Base-by-base conservation (phyloP, 495 filamentous ascomycete genomes). In the Hypoxylon fuscum region DNA sequence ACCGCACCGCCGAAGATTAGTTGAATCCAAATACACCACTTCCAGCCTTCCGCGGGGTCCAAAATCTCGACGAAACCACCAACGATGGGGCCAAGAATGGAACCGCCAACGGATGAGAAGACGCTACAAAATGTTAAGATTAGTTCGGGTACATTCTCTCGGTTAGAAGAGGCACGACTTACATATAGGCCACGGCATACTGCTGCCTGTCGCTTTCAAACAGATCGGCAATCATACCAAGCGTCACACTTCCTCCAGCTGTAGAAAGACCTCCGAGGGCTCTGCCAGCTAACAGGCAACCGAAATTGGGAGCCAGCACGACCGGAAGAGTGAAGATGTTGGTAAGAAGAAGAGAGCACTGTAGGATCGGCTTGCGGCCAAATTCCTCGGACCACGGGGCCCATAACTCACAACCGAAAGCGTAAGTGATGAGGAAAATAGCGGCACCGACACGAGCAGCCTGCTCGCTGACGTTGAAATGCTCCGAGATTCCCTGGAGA, bases 191-290 rank as follows among this genome's bases (percentile, higher is more conserved):
- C 5, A 91, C 86, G 3, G 88, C 89, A 66, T 86, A 86, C 64
- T 89, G 86, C 69, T 93, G 90, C 15, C 84, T 80, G 60, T 91
- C 85, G 1, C 89, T 70, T 61, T 92, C 87, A 77, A 84, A 93
- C 80, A 93, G 83, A 63, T 93, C 90, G 17, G 90, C 90, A 20
- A 91, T 85, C 88, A 93, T 91, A 27, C 90, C 90, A 2, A 93
- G 81, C 0, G 90, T 93, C 48, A 93, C 90, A 21, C 88, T 91
- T 46, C 90, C 90, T 37, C 90, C 90, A 9, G 90, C 90, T 0
- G 88, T 88, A 18, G 84, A 87, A 0, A 93, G 72, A 44, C 90
- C 90, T 12, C 89, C 89, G 0, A 93, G 78, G 5, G 82, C 77
- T 17, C 90, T 84, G 29, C 84, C 84, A 6, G 85, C 87, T 17